phyloP scores from a whole-genome alignment of 1,284 basidiomycete species.

The Sporisorium sorghi region DNA sequence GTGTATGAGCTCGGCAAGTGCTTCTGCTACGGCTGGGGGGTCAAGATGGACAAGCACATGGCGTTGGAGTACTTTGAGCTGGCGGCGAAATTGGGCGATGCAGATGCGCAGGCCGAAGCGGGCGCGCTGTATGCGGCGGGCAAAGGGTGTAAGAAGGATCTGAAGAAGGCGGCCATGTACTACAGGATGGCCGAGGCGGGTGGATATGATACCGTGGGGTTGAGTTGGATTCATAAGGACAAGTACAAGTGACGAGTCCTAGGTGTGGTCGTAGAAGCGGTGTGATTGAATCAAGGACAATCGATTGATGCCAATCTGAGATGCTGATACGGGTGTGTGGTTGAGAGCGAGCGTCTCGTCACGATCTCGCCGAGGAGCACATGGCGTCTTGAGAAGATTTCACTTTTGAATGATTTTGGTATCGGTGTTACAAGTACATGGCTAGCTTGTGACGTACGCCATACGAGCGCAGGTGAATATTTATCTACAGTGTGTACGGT shows the following conservation, averaged over 20 bases:
- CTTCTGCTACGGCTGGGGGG: constrained; percentile 91
- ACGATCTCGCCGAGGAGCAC: no score
- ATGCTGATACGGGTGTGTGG: no score
- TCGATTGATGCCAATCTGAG: no score
- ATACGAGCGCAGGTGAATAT: background rate
- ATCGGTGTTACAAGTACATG: constrained; percentile 37
- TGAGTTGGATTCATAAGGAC: constrained; percentile 65
- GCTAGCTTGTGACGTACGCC: background rate
- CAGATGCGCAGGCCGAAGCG: constrained; percentile 82
- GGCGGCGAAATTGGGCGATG: constrained; percentile 84
- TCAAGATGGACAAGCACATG: constrained; percentile 80
- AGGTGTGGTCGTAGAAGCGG: background rate
- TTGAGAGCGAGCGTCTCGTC: no score
- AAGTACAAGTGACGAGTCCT: constrained; percentile 60
- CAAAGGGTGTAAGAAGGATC: constrained; percentile 84
- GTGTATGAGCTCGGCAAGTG: constrained; percentile 93
- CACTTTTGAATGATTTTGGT: no score
- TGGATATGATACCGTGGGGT: constrained; percentile 63
- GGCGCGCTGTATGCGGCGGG: constrained; percentile 86
- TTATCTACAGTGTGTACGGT: no score
- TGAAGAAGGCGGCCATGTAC: constrained; percentile 86
- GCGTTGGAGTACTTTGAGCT: constrained; percentile 79
- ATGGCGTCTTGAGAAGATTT: no score
- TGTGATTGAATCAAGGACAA: no score
- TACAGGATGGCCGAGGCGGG: constrained; percentile 79